phyloP scores from a whole-genome alignment of 805 yeast genomes.

The Cyberlindnera veronae region DNA sequence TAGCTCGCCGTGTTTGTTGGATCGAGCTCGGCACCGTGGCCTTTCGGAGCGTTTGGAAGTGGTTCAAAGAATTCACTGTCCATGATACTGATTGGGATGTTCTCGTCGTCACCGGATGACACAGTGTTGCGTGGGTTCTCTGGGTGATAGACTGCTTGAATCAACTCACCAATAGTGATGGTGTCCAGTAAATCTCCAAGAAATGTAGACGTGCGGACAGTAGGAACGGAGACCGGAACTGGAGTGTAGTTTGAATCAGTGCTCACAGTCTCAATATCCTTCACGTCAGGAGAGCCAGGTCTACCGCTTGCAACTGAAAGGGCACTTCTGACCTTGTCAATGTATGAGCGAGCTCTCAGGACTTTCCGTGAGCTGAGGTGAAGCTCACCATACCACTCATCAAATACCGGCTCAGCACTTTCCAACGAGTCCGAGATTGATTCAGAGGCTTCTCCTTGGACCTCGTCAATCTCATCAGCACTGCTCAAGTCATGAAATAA shows the following conservation, averaged over 20 bases:
- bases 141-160: conserved; percentile 9
- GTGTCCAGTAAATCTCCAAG: conserved; percentile 4
- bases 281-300: background rate
- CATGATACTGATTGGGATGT: conserved; percentile 3
- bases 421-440: too few species aligned
- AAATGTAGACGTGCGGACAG: conserved; percentile 6
- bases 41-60: too few species aligned
- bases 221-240: conserved; percentile 12
- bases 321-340: background rate
- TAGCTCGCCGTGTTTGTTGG: too few species aligned
- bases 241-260: conserved; percentile 12
- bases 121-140: background rate
- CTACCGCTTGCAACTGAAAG: too few species aligned
- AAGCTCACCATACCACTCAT: too few species aligned
- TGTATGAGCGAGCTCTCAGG: background rate
- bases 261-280: conserved; percentile 1
- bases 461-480: too few species aligned
- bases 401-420: too few species aligned
- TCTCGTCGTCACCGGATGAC: conserved; percentile 6
- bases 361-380: background rate
- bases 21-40: too few species aligned
- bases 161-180: conserved; percentile 5
- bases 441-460: too few species aligned
- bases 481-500: too few species aligned
- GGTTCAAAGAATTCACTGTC: conserved; percentile 11